Evolutionary conservation across 2,329 filamentous ascomycete species (phyloP), one percentile per base, ranked within the genome.

Genomic region (Diaporthe helianthi): DNA sequence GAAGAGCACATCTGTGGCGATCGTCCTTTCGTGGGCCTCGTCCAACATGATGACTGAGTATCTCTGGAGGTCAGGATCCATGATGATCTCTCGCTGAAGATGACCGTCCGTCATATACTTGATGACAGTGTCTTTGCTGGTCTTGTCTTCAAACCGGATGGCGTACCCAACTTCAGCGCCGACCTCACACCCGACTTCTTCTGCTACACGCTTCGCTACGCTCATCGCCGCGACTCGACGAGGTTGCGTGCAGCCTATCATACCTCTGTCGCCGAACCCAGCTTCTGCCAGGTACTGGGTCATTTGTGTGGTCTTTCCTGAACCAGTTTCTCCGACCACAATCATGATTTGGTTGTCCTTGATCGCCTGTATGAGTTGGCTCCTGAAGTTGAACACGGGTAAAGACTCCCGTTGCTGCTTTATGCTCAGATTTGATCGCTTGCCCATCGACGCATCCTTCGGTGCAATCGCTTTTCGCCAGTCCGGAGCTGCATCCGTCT

Each of bases 71-170:
- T 97, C 92, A 0, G 94, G 92, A 78, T 99, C 96, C 74, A 98
- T 87, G 64, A 99, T 86, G 78, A 98, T 94, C 82, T 99, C 96
- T 83, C 96, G 89, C 81, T 98, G 90, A 78, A 99, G 87, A 93
- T 98, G 98, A 80, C 96, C 96, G 76, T 99, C 96, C 19, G 96
- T 99, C 95, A 99, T 98, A 83, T 99, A 99, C 83, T 99, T 99
- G 83, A 99, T 97, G 77, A 91, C 93, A 1, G 96, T 99, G 22
- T 90, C 87, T 2, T 93, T 89, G 73, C 91, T 93, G 0, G 95
- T 98, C 78, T 91, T 92, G 81, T 99, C 96, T 77, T 99, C 96
- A 78, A 99, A 99, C 78, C 96, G 93, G 77, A 99, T 97, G 9
- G 93, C 97, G 79, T 99, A 99, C 67, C 96, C 96, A 72, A 99